Conservation (phyloP, 116 monocot species). For the Iris pallida region DNA sequence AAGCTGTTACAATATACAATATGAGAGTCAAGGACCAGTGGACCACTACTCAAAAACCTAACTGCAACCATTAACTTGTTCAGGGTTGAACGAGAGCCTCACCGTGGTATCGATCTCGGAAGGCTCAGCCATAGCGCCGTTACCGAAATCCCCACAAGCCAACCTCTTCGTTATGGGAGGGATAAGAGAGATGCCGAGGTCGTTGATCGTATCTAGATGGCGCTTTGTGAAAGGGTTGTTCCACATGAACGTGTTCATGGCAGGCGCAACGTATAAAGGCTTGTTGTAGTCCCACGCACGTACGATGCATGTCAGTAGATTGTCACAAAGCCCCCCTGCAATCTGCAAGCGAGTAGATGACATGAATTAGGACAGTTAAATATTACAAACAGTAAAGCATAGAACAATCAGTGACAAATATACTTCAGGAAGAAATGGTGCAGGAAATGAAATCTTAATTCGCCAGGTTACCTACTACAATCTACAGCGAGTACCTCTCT, state of each 20-base stretch:
- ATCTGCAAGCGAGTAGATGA: slow-evolving; percentile 31
- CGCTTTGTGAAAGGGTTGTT: slow-evolving; percentile 75
- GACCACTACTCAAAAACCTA: too few species aligned
- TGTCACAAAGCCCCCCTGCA: slow-evolving; percentile 89
- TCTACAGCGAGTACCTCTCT: too few species aligned
- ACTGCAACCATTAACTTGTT: too few species aligned
- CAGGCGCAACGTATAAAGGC: slow-evolving; percentile 77
- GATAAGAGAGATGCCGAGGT: slow-evolving; percentile 57
- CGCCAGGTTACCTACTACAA: too few species aligned
- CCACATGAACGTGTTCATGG: slow-evolving; percentile 99
- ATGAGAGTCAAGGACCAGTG: too few species aligned
- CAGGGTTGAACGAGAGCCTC: slow-evolving; percentile 25
- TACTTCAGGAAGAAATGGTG: too few species aligned
- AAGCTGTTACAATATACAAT: too few species aligned
- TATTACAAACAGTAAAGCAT: too few species aligned
- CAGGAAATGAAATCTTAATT: too few species aligned
- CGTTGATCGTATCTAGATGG: slow-evolving; percentile 43
- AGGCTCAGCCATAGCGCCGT: slow-evolving; percentile 93
- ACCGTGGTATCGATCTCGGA: slow-evolving; percentile 48
- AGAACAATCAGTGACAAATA: too few species aligned
- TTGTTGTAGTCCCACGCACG: slow-evolving; percentile 91
- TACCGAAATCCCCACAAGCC: slow-evolving; percentile 87
- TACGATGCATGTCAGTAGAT: slow-evolving; percentile 82
- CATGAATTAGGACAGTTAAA: too few species aligned
- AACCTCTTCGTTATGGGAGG: slow-evolving; percentile 68